Base-by-base conservation (phyloP, 192 early-diverging fungal species). In the Rhizophlyctis rosea region DNA sequence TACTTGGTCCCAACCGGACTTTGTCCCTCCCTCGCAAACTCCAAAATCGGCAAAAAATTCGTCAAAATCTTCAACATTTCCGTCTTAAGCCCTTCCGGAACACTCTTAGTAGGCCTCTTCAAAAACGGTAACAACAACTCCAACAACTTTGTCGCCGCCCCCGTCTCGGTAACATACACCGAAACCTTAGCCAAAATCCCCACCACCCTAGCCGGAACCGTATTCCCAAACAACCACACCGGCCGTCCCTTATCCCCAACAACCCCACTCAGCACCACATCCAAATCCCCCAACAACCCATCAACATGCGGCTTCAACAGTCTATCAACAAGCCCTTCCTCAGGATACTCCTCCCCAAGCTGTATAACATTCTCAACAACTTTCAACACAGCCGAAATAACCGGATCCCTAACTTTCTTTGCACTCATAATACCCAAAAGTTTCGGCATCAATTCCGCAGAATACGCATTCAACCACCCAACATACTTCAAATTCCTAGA, bases 81-180 rank as follows among this genome's bases (percentile, higher is more conserved):
- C 2, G 81, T 76, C 72, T 98, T 98, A 32, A 86, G 86, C 33
- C 76, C 70, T 71, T 95, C 93, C 0, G 90, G 81, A 5, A 98
- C 87, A 2, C 79, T 34, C 33, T 80, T 76, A 50, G 83, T 64
- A 25, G 85, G 85, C 44, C 86, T 84, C 59, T 88, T 87, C 32
- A 95, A 71, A 61, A 86, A 85, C 31, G 97, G 96, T 56, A 95
- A 68, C 57, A 99, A 62, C 30, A 97, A 79, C 14, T 89, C 85
- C 21, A 95, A 61, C 30, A 98, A 68, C 33, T 76, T 80, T 47
- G 82, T 77, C 11, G 91, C 88, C 51, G 84, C 76, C 0, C 79
- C 74, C 33, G 86, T 78, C 62, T 87, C 67, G 9, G 79, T 81
- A 30, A 93, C 90, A 65, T 86, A 91, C 24, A 75, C 67, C 3